Base-by-base conservation (phyloP, 371 early-diverging fungal species). In the Mucor circinelloides region DNA sequence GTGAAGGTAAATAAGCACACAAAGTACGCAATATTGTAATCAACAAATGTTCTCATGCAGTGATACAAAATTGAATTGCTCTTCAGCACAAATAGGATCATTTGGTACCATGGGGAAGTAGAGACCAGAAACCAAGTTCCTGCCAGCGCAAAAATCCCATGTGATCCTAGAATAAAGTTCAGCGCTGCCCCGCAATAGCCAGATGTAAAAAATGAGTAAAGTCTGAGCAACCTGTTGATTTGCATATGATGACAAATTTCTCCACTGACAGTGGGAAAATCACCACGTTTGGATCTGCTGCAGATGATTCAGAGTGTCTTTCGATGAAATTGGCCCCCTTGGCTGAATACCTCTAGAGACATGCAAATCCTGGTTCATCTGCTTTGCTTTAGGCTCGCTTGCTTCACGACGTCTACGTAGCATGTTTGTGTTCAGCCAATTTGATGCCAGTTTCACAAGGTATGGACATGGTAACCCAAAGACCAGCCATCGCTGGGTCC, bases 401-500 rank as follows among this genome's bases (percentile, higher is more conserved):
- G 56, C 31, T 32, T 56, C 56, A 56, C 56, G 56, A 10, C 56
- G 32, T 19, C 6, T 56, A 31, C 56, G 28, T 54, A 28, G 54
- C 7, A 27, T 28, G 15, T 17, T 21, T 15, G 28, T 13, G 25
- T 28, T 54, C 8, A 56, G 21, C 32, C 32, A 56, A 32, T 56
- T 56, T 32, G n/a, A 19, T 17, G 5, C 19, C 15, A 56, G 56
- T 56, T 56, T 56, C 56, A 56, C 56, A 56, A 56, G 32, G 15
- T n/a, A 31, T 31, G 31, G 56, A 32, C 56, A 56, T 31, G 56
- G 56, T 56, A 56, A 32, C 56, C 56, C 56, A 56, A 56, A 56
- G 31, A 56, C 56, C 32, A 56, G 56, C 31, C 32, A 56, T 19
- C 19, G 15, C 56, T 56, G 56, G 56, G 56, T 56, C 56, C 31